These are phyloP conservation scores for Fusarium incarnatum DNA, from an alignment of 2,329 filamentous ascomycete genomes.

Conservation along the genomic window DNA sequence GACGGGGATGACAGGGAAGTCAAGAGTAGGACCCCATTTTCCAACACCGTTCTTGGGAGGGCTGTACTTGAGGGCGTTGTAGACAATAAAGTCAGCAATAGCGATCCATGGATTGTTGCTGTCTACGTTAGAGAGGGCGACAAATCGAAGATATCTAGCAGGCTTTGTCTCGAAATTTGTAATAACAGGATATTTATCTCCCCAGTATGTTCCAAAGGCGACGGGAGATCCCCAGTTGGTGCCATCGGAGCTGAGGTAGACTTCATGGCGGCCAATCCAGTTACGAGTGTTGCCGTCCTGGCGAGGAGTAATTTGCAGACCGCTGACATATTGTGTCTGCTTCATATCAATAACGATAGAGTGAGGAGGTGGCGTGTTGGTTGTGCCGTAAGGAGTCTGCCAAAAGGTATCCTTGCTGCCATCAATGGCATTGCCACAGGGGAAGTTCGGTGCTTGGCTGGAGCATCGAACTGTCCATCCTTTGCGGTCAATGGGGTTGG, in stretches of 20 bases:
- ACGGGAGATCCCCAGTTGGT: slow-evolving; percentile 32
- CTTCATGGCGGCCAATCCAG: slow-evolving; percentile 32
- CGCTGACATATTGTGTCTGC: slow-evolving; percentile 29
- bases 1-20: slow-evolving; percentile 38
- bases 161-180: slow-evolving; percentile 38
- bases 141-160: slow-evolving; percentile 38
- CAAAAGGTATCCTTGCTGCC: slow-evolving; percentile 30
- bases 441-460: slow-evolving; percentile 24
- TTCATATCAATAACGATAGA: slow-evolving; percentile 36
- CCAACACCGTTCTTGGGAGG: slow-evolving; percentile 26
- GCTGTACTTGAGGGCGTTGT: slow-evolving; percentile 31
- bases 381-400: slow-evolving; percentile 34
- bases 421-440: slow-evolving; percentile 32
- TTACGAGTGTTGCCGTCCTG: slow-evolving; percentile 28
- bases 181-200: slow-evolving; percentile 30
- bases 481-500: slow-evolving; percentile 28
- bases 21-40: slow-evolving; percentile 35
- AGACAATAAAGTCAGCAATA: slow-evolving; percentile 36
- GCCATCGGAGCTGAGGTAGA: slow-evolving; percentile 33
- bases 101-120: slow-evolving; percentile 27
- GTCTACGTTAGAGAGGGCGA: slow-evolving; percentile 24
- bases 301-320: slow-evolving; percentile 27
- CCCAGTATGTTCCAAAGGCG: slow-evolving; percentile 36
- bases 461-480: slow-evolving; percentile 37
- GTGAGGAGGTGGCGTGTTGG: slow-evolving; percentile 28